These are phyloP conservation scores for Colletotrichum salicis DNA, from an alignment of 2,329 filamentous ascomycete genomes.

Conservation along the genomic window DNA sequence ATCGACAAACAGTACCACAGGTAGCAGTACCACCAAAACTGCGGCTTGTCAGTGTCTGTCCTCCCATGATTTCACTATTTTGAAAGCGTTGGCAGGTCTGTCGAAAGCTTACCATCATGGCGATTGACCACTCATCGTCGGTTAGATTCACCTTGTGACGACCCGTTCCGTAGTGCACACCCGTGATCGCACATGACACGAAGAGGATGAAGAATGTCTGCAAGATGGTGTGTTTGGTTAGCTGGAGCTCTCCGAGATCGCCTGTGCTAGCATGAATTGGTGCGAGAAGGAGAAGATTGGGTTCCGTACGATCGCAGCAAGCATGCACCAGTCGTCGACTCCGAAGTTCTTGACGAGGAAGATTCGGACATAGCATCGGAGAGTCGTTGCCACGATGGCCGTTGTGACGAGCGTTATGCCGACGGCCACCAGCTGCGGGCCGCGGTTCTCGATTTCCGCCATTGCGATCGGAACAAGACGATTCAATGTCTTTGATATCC, in stretches of 20 bases:
- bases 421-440: constrained; percentile 47
- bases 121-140: constrained; percentile 40
- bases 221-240: not conserved
- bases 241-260: constrained; percentile 18
- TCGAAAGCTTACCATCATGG: constrained; percentile 47
- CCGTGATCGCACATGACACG: constrained; percentile 45
- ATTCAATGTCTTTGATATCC: not conserved
- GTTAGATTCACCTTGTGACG: constrained; percentile 48
- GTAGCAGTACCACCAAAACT: constrained; percentile 53
- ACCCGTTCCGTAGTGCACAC: constrained; percentile 55
- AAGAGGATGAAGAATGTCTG: constrained; percentile 50
- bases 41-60: not conserved
- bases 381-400: constrained; percentile 42
- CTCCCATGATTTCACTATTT: constrained; percentile 25
- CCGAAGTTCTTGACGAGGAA: constrained; percentile 52
- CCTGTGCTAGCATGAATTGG: not conserved
- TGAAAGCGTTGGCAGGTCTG: constrained; percentile 20
- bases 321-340: constrained; percentile 53
- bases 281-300: not conserved
- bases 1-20: constrained; percentile 50
- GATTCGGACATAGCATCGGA: constrained; percentile 49
- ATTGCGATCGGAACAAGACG: constrained; percentile 8
- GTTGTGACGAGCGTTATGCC: constrained; percentile 43
- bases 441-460: constrained; percentile 42
- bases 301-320: constrained; percentile 45